Percentiles rank a stretch among this genome's conserved stretches.
Evolutionary conservation across 2,329 filamentous ascomycete species (phyloP).

Genomic region (Neopestalotiopsis sp.): DNA sequence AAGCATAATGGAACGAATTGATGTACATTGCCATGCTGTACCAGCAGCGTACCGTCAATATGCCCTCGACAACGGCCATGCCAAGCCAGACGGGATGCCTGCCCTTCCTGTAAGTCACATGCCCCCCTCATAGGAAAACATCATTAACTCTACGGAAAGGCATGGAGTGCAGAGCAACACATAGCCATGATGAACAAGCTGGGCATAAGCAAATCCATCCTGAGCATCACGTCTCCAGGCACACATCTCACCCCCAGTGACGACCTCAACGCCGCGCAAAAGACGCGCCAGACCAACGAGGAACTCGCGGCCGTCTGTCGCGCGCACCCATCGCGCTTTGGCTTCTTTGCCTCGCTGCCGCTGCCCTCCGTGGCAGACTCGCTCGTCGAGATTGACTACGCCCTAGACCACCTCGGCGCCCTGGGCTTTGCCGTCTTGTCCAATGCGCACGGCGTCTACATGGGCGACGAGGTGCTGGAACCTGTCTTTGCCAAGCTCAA

Average conservation of each 20-base stretch:
- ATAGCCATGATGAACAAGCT: conserved; percentile 54
- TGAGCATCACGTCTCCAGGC: conserved; percentile 61
- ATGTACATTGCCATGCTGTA: conserved; percentile 55
- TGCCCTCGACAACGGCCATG: conserved; percentile 45
- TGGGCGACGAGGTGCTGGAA: conserved; percentile 44
- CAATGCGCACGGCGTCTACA: conserved; percentile 45
- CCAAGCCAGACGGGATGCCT: conserved; percentile 56
- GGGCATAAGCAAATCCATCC: conserved; percentile 56
- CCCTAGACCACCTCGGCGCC: conserved; percentile 34
- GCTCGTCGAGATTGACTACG: conserved; percentile 43
- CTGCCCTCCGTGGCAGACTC: conserved; percentile 36
- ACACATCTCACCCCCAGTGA: conserved; percentile 44
- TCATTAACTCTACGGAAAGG: conserved; percentile 23
- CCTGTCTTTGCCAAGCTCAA: conserved; percentile 48
- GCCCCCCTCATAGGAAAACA: not conserved
- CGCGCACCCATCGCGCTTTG: conserved; percentile 37
- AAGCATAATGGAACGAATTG: conserved; percentile 38
- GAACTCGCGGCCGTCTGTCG: conserved; percentile 35
- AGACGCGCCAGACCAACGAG: conserved; percentile 36
- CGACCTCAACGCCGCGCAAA: conserved; percentile 39
- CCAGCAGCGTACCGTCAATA: conserved; percentile 47
- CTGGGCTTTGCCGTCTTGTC: conserved; percentile 51
- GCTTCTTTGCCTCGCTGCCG: conserved; percentile 48
- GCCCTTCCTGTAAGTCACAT: conserved; percentile 40
- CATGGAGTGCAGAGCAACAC: conserved; percentile 52